Evolutionary conservation across 257 asterid species (phyloP).

Genomic region (Avicennia marina): DNA sequence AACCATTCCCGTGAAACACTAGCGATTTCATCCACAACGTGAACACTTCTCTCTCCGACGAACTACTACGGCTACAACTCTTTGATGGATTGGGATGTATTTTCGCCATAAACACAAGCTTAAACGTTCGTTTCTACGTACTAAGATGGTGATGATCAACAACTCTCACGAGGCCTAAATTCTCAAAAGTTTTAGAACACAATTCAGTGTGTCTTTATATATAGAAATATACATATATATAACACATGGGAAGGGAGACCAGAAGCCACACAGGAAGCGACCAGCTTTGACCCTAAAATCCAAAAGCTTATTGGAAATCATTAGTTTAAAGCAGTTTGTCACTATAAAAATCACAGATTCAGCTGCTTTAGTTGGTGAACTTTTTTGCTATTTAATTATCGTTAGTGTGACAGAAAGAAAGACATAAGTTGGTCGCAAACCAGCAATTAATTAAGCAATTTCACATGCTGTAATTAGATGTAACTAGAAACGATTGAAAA

Average conservation of each 20-base stretch:
- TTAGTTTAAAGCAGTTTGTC: slow-evolving; percentile 16
- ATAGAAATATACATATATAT: neutral
- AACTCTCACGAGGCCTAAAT: neutral
- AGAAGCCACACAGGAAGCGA: slow-evolving; percentile 12
- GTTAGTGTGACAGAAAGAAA: no score
- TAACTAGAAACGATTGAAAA: no score
- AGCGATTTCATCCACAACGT: slow-evolving; percentile 90
- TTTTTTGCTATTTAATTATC: no score
- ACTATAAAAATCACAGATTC: neutral
- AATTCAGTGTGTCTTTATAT: neutral
- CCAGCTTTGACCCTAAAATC: neutral
- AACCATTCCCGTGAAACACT: slow-evolving; percentile 71
- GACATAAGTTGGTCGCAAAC: neutral
- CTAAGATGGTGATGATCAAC: neutral
- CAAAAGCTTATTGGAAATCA: neutral
- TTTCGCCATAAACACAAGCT: slow-evolving; percentile 39
- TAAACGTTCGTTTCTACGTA: neutral
- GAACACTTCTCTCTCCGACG: slow-evolving; percentile 43
- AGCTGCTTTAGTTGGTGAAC: slow-evolving; percentile 15
- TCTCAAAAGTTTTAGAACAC: neutral
- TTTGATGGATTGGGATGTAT: slow-evolving; percentile 40
- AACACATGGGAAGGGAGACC: neutral
- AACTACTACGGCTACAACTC: neutral
- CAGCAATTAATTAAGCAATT: neutral
- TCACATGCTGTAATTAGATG: neutral